These are phyloP conservation scores for Mycena belliarum DNA, from an alignment of 768 basidiomycete genomes.

Conservation along the genomic window DNA sequence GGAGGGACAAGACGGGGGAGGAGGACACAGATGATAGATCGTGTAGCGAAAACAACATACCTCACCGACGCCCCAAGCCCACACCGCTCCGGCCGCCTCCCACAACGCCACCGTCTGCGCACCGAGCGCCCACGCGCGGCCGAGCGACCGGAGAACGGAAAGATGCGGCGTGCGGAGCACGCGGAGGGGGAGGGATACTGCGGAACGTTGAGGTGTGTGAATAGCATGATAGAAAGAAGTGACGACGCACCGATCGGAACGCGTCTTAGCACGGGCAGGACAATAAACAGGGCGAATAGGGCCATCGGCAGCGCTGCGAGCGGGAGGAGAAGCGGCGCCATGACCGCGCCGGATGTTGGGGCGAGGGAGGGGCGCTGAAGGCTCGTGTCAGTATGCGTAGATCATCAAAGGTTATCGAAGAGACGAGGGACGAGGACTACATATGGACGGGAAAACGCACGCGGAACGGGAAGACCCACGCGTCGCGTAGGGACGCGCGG, in stretches of 20 bases:
- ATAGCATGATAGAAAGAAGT: too few species aligned
- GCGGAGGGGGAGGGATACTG: constrained; percentile 51
- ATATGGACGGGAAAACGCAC: constrained; percentile 1
- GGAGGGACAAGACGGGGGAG: too few species aligned
- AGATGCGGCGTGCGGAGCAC: background rate
- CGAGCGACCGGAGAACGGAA: constrained; percentile 46
- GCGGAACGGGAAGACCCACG: constrained; percentile 19
- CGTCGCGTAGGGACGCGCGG: constrained; percentile 62
- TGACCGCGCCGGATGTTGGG: constrained; percentile 24
- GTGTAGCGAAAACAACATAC: too few species aligned
- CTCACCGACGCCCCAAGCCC: constrained; percentile 60
- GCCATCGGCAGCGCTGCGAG: constrained; percentile 32
- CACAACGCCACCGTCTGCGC: constrained; percentile 55
- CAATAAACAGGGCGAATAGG: constrained; percentile 45
- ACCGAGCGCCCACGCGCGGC: constrained; percentile 51
- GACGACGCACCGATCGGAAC: constrained; percentile 50
- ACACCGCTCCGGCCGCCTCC: constrained; percentile 64
- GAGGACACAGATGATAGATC: too few species aligned
- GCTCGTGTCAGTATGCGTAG: background rate
- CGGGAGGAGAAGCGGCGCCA: constrained; percentile 44
- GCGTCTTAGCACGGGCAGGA: constrained; percentile 55
- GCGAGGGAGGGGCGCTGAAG: constrained; percentile 3
- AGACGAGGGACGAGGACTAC: too few species aligned
- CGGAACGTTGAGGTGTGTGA: background rate
- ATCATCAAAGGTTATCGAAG: too few species aligned